These are phyloP conservation scores for Saccharomycopsis fodiens DNA, from an alignment of 805 yeast genomes.

Conservation along the genomic window DNA sequence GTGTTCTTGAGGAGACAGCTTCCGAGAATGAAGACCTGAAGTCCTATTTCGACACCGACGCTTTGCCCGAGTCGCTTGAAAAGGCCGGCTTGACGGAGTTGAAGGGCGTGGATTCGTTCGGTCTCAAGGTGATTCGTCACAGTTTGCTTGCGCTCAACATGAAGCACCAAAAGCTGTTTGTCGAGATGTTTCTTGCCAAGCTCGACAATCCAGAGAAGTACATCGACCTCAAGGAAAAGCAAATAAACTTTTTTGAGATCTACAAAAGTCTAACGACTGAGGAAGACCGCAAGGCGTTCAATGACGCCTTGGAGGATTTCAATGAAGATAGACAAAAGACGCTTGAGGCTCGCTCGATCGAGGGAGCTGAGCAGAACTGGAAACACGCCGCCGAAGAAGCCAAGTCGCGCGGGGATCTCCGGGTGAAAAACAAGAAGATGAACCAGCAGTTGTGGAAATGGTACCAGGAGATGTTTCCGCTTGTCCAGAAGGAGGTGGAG, in stretches of 20 bases:
- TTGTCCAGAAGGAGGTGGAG: slow-evolving; percentile 57
- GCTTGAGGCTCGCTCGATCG: slow-evolving; percentile 71
- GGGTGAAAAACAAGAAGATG: slow-evolving; percentile 48
- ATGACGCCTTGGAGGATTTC: slow-evolving; percentile 55
- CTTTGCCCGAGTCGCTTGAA: slow-evolving; percentile 35
- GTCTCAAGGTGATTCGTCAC: slow-evolving; percentile 72
- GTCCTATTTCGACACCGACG: slow-evolving; percentile 15
- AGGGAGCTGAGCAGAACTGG: slow-evolving; percentile 88
- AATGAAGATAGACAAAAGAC: slow-evolving; percentile 71
- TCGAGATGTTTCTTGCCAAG: slow-evolving; percentile 9
- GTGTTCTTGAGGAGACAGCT: neutral
- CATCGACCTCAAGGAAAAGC: slow-evolving; percentile 22
- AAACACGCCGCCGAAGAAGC: slow-evolving; percentile 68
- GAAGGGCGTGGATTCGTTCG: slow-evolving; percentile 65
- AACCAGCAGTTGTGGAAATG: slow-evolving; percentile 78
- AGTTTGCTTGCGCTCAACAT: slow-evolving; percentile 47
- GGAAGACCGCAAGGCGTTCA: slow-evolving; percentile 46
- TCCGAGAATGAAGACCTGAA: neutral
- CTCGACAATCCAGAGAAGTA: slow-evolving; percentile 13
- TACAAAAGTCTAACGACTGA: slow-evolving; percentile 45
- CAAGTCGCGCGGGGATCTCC: slow-evolving; percentile 45
- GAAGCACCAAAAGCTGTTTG: slow-evolving; percentile 23
- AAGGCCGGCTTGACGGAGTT: slow-evolving; percentile 49
- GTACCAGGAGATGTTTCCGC: slow-evolving; percentile 68
- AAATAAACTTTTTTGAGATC: slow-evolving; percentile 59